Base-by-base conservation (phyloP, 1,139 yeast genomes). In the Kodamaea sp. region DNA sequence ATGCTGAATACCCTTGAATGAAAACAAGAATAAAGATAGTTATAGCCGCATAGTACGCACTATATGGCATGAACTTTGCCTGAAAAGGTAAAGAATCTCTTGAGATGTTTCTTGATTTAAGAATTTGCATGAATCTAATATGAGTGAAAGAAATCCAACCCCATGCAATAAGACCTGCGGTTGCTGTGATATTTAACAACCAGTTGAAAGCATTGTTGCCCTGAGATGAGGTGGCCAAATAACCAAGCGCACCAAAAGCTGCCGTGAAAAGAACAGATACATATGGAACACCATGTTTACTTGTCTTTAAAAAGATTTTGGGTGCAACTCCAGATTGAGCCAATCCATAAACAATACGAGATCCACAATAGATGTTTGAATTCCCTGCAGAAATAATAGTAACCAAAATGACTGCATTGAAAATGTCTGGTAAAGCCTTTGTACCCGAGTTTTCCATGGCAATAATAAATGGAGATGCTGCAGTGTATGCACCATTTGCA, bases 371-470 rank as follows among this genome's bases (percentile, higher is more conserved):
- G 36, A 85, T 73, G 57, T 83, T 81, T n/a, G 90, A 81, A 64
- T 84, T 85, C 53, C 84, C 94, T 22, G 94, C 95, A 7, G 90
- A 82, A 38, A 83, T 68, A 47, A 84, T 78, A 24, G 94, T 81
- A 28, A 75, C 54, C 35, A 84, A 62, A 47, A 85, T 80, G 34
- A 84, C 84, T 20, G 86, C 94, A 57, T 84, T 85, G 68, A 85
- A 81, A 41, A 84, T 81, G 52, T 80, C 77, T 35, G 88, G 86
- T 43, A 84, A 61, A 12, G 78, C 72, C 53, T 74, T 66, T 43
- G 92, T 85, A 34, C 92, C 90, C 3, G 86, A 77, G 58, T 81
- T 81, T 48, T 75, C 59, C 54, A 81, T 78, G 41, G 81, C 79
- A 53, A 77, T 67, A 42, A 77, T 69, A 49, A 75, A 76, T 24